Evolutionary conservation across 2,329 filamentous ascomycete species (phyloP).

Genomic region (Bipolaris bicolor): DNA sequence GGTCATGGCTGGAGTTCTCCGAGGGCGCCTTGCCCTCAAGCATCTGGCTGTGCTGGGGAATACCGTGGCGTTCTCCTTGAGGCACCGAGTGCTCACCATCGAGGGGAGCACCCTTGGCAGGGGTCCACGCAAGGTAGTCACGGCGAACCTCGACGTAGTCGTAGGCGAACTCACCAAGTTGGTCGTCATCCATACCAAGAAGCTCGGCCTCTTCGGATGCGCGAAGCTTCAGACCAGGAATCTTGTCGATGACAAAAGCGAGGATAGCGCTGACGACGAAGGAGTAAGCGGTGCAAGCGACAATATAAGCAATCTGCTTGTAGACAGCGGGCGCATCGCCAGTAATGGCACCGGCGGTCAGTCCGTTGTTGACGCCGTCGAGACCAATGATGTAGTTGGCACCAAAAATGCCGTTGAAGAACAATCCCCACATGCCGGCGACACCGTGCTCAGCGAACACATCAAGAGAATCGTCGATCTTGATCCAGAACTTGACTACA

Average conservation of each 20-base stretch:
- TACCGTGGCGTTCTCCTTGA: slow-evolving; percentile 71
- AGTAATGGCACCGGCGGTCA: slow-evolving; percentile 69
- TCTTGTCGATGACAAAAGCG: slow-evolving; percentile 74
- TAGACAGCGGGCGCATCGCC: slow-evolving; percentile 77
- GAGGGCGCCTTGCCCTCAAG: slow-evolving; percentile 62
- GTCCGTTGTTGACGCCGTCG: slow-evolving; percentile 73
- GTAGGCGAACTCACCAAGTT: slow-evolving; percentile 88
- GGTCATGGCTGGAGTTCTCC: slow-evolving; percentile 52
- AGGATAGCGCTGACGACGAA: slow-evolving; percentile 77
- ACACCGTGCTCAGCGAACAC: slow-evolving; percentile 89
- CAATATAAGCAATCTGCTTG: slow-evolving; percentile 79
- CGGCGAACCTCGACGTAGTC: slow-evolving; percentile 89
- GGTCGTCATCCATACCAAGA: slow-evolving; percentile 87
- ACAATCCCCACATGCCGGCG: slow-evolving; percentile 80
- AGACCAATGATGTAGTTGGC: slow-evolving; percentile 76
- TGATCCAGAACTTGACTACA: slow-evolving; percentile 73
- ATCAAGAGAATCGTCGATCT: slow-evolving; percentile 86
- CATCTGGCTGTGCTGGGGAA: slow-evolving; percentile 72
- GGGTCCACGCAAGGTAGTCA: slow-evolving; percentile 88
- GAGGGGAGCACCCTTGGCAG: slow-evolving; percentile 70
- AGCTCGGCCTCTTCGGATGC: slow-evolving; percentile 83
- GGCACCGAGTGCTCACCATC: slow-evolving; percentile 66
- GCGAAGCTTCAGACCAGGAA: slow-evolving; percentile 79
- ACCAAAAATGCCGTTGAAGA: slow-evolving; percentile 78
- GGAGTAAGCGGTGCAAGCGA: slow-evolving; percentile 68